Percentiles rank a stretch among this genome's conserved stretches.
Evolutionary conservation across 768 basidiomycete species (phyloP).

Genomic region (Tylopilus subfusipes): DNA sequence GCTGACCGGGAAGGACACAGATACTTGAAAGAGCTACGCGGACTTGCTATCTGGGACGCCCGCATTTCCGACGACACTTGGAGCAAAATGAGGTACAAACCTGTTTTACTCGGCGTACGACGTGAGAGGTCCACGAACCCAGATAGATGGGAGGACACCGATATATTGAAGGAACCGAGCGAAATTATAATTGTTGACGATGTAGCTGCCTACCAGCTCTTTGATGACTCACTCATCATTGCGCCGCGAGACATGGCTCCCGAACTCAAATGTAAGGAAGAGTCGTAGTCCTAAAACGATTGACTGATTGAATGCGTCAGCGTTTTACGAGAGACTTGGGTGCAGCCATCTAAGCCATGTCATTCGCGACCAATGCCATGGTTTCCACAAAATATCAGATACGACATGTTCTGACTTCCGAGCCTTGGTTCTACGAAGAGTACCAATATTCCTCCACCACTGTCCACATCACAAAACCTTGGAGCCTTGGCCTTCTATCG

Average conservation of each 20-base stretch:
- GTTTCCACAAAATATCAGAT: not conserved
- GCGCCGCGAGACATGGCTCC: constrained; percentile 64
- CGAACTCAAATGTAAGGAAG: constrained; percentile 68
- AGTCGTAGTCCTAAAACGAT: not conserved
- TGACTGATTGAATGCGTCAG: not conserved
- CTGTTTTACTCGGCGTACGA: constrained; percentile 70
- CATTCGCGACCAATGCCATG: not conserved
- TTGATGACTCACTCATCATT: constrained; percentile 67
- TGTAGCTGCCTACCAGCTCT: constrained; percentile 67
- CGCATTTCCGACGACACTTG: constrained; percentile 43
- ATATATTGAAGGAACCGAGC: constrained; percentile 49
- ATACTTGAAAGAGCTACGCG: constrained; percentile 55
- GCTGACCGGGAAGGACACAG: not conserved
- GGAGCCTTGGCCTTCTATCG: not conserved
- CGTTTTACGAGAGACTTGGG: not conserved
- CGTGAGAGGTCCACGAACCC: constrained; percentile 35
- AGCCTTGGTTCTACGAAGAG: constrained; percentile 61
- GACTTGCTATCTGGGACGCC: constrained; percentile 42
- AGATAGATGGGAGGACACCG: not conserved
- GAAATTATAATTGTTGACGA: constrained; percentile 83
- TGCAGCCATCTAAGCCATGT: not conserved
- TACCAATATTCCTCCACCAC: constrained; percentile 61
- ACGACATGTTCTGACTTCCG: not conserved
- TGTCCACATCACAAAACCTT: constrained; percentile 48
- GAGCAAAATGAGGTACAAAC: constrained; percentile 58